Evolutionary conservation across 1,139 yeast genomes (phyloP), one percentile per base, ranked within the genome.

Genomic region (Yamadazyma kanchanaburiensis): DNA sequence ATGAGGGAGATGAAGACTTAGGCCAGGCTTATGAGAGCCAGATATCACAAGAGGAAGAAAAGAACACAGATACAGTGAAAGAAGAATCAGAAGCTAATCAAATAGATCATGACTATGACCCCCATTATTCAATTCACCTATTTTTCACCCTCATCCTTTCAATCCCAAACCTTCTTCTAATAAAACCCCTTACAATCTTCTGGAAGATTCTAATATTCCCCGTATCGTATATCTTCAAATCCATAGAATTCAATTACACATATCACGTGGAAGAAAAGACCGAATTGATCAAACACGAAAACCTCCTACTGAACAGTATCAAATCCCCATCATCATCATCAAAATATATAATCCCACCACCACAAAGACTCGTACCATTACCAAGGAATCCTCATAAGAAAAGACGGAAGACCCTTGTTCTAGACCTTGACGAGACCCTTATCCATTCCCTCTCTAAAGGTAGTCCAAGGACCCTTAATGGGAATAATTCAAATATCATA

Each of bases 371-470:
- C 27, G 64, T 59, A 37, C 75, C 75, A 5, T 52, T 67, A 14
- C 53, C 62, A 5, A 43, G 74, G 25, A 64, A 67, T 46, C 74
- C 73, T 2, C 58, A 57, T 10, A 58, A 52, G 32, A 46, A 60
- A 19, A 53, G 45, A 31, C 64, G 66, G 41, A 91, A 89, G 52
- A 82, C 89, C 1, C 66, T 91, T 24, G 81, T 91, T 1, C 64
- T 91, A 17, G 98, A 91, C 53, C 70, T 91, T 21, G 98, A 91
- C 56, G 98, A 91, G 50, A 91, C 98, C 0, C 62, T 91, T 35
- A 88, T 91, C 35, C 98, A 91, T 53, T 87, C 97, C 1, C 67
- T 88, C 32, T 80, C 94, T 2, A 68, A 94, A 35, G 77, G 74
- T 27, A 68, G 64, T 33, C 79, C 61, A 22, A 60, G 62, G 36